Percentiles rank a stretch among this genome's conserved stretches.
Evolutionary conservation across 805 yeast genomes (phyloP).

Genomic region (Pichia occidentalis): DNA sequence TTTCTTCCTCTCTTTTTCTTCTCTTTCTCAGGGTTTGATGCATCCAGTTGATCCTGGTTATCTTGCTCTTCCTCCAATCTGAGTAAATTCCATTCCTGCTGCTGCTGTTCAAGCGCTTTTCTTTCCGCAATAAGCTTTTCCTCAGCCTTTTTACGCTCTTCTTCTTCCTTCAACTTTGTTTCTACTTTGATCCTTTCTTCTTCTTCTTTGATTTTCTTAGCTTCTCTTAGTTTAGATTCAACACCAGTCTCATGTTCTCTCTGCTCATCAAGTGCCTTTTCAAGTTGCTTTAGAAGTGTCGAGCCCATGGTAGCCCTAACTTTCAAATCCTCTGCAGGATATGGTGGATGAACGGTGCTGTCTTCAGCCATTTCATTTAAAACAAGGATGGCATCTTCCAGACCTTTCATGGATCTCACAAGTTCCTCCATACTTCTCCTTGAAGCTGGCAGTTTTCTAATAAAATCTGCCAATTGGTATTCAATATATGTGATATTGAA

Average conservation of each 20-base stretch:
- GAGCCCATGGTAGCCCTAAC: constrained; percentile 85
- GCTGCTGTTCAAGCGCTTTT: constrained; percentile 47
- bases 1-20: constrained; percentile 26
- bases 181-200: constrained; percentile 43
- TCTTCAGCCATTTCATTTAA: constrained; percentile 53
- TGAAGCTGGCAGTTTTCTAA: constrained; percentile 53
- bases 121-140: constrained; percentile 40
- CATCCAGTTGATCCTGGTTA: constrained; percentile 30
- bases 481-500: constrained; percentile 82
- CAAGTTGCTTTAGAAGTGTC: constrained; percentile 67
- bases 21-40: constrained; percentile 28
- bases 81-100: constrained; percentile 46
- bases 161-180: constrained; percentile 39
- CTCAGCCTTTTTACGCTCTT: constrained; percentile 39
- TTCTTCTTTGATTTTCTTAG: constrained; percentile 52
- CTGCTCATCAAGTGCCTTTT: constrained; percentile 66
- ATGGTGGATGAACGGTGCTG: constrained; percentile 56
- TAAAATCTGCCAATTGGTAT: constrained; percentile 79
- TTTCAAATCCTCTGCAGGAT: constrained; percentile 69
- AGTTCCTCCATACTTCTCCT: constrained; percentile 61
- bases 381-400: constrained; percentile 53
- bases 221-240: constrained; percentile 61
- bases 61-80: constrained; percentile 32
- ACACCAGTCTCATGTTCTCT: constrained; percentile 53
- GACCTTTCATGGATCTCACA: constrained; percentile 45